Conservation (phyloP, 2,329 filamentous ascomycete species). For the Dactylonectria macrodidyma region DNA sequence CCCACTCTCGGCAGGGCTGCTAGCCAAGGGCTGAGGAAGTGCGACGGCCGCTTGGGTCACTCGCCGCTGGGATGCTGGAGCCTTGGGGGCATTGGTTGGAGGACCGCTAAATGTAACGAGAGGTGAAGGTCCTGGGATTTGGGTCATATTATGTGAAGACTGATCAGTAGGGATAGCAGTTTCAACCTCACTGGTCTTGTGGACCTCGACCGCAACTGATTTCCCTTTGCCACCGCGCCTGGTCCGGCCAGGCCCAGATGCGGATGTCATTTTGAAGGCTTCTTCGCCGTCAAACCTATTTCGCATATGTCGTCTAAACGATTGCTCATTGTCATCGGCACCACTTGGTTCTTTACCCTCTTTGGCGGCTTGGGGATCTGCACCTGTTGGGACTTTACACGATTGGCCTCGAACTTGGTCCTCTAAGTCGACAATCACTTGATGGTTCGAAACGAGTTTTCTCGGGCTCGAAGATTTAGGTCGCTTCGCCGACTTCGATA, state of each 20-base stretch:
- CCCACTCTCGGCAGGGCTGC: slow-evolving; percentile 39
- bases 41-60: background rate
- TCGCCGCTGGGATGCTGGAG: slow-evolving; percentile 24
- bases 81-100: slow-evolving; percentile 37
- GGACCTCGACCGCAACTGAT: background rate
- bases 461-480: background rate
- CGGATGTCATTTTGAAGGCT: background rate
- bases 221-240: background rate
- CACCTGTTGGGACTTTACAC: background rate
- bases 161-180: background rate
- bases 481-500: background rate
- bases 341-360: background rate
- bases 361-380: background rate
- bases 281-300: background rate
- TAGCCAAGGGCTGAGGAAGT: background rate
- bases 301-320: background rate
- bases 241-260: background rate
- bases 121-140: background rate
- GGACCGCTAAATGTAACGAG: background rate
- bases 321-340: background rate
- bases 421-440: background rate
- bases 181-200: background rate
- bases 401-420: background rate
- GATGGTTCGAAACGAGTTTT: background rate
- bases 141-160: background rate